Evolutionary conservation across 2,329 filamentous ascomycete genomes (phyloP).

Genomic region (Aspergillus intermedius): DNA sequence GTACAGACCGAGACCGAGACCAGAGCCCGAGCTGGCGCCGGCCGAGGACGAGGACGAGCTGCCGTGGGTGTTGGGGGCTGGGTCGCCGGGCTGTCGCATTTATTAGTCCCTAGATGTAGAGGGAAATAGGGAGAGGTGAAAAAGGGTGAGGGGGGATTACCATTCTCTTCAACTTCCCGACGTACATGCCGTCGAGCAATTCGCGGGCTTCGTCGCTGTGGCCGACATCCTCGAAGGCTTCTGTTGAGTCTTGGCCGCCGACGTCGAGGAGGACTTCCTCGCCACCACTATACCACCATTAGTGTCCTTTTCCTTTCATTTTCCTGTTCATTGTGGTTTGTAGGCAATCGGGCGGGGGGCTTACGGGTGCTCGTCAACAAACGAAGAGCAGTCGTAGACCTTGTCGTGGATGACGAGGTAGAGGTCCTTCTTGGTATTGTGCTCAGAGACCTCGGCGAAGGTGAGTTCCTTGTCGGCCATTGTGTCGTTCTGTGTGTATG

Average conservation of each 20-base stretch:
- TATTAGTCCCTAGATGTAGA: neutral
- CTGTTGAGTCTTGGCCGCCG: slow-evolving; percentile 89
- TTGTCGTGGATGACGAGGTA: slow-evolving; percentile 92
- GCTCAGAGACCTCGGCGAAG: slow-evolving; percentile 72
- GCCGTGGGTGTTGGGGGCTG: slow-evolving; percentile 57
- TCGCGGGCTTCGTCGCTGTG: slow-evolving; percentile 98
- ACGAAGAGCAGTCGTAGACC: slow-evolving; percentile 83
- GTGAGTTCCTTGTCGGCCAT: slow-evolving; percentile 59
- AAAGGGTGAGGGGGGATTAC: slow-evolving; percentile 42
- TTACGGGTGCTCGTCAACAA: slow-evolving; percentile 94
- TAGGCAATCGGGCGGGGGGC: slow-evolving; percentile 24
- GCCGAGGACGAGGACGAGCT: slow-evolving; percentile 41
- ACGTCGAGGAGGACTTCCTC: slow-evolving; percentile 98
- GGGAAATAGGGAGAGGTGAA: too few species aligned
- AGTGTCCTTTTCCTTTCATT: neutral
- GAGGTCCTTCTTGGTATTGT: slow-evolving; percentile 88
- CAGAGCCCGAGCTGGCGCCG: slow-evolving; percentile 26
- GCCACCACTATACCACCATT: slow-evolving; percentile 67
- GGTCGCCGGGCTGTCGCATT: slow-evolving; percentile 60
- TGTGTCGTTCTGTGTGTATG: slow-evolving; percentile 33
- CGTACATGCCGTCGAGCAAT: slow-evolving; percentile 70
- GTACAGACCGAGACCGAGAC: slow-evolving; percentile 73
- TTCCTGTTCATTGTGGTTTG: neutral
- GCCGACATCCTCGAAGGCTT: slow-evolving; percentile 98
- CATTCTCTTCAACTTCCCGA: slow-evolving; percentile 73